Evolutionary conservation across 2,329 filamentous ascomycete genomes (phyloP).

Genomic region (Fusarium udum): DNA sequence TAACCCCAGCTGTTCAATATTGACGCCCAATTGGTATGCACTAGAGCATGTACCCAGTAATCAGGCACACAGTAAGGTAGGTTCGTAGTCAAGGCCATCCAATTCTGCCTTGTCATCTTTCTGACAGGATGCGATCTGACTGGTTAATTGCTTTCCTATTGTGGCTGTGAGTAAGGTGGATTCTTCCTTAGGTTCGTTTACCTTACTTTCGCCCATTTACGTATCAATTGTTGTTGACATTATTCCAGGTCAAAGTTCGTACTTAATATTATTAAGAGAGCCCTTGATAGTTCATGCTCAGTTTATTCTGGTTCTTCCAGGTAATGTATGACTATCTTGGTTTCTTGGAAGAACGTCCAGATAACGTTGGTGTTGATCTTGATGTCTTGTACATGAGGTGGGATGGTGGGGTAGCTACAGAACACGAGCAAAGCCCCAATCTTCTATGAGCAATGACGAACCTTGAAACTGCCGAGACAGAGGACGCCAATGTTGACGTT

Average conservation of each 20-base stretch:
- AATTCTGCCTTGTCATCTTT: not conserved
- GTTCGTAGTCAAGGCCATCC: not conserved
- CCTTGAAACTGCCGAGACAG: not conserved
- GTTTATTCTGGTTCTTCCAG: not conserved
- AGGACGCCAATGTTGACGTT: not conserved
- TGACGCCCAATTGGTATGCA: not conserved
- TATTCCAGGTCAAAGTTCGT: not conserved
- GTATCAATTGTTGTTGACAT: not conserved
- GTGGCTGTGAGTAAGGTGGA: slow-evolving; percentile 7
- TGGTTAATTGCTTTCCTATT: slow-evolving; percentile 1
- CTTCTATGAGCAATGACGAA: not conserved
- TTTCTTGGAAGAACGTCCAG: not conserved
- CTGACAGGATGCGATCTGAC: slow-evolving; percentile 7
- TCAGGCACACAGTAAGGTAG: not conserved
- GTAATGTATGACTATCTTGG: too few species aligned
- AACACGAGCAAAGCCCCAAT: slow-evolving; percentile 11
- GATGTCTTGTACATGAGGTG: not conserved
- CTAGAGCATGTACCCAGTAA: not conserved
- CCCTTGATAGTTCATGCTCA: not conserved
- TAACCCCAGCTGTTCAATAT: not conserved
- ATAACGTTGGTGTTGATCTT: not conserved
- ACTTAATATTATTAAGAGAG: not conserved
- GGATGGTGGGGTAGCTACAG: slow-evolving; percentile 7
- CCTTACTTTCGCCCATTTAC: not conserved
- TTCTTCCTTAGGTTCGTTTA: not conserved